Evolutionary conservation across 2,329 filamentous ascomycete species (phyloP).

Genomic region (Aspergillus ustus): DNA sequence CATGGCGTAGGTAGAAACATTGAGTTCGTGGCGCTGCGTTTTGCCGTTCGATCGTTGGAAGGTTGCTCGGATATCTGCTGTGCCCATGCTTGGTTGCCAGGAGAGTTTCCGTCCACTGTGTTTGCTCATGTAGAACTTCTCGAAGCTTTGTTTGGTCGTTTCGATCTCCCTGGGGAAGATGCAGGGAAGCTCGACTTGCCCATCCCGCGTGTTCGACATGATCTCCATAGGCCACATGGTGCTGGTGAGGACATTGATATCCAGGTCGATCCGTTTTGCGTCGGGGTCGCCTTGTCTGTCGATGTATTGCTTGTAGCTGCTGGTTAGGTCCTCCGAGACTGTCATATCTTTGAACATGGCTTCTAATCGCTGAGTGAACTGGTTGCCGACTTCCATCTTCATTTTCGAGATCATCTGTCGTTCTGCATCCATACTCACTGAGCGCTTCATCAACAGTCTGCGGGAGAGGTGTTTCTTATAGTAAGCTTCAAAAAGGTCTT

Average conservation of each 20-base stretch:
- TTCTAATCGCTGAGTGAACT: conserved; percentile 90
- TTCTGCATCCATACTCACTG: conserved; percentile 88
- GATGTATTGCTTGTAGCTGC: conserved; percentile 74
- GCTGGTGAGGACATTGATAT: conserved; percentile 83
- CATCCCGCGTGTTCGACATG: conserved; percentile 66
- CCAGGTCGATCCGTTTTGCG: conserved; percentile 73
- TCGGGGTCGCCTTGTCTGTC: conserved; percentile 61
- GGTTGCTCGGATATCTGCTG: conserved; percentile 82
- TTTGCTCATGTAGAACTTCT: conserved; percentile 83
- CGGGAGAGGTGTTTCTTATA: conserved; percentile 97
- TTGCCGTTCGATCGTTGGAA: conserved; percentile 75
- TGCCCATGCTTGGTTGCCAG: conserved; percentile 79
- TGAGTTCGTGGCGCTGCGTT: conserved; percentile 81
- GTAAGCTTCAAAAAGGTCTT: conserved; percentile 94
- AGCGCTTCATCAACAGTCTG: conserved; percentile 84
- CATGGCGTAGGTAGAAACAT: conserved; percentile 92
- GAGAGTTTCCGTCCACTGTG: conserved; percentile 87
- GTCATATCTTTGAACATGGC: conserved; percentile 98
- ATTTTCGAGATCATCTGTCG: conserved; percentile 95
- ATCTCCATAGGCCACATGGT: conserved; percentile 95
- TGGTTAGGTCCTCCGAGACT: conserved; percentile 80
- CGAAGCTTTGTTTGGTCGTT: conserved; percentile 79
- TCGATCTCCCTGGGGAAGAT: conserved; percentile 77
- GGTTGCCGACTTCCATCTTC: conserved; percentile 94
- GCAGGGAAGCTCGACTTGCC: conserved; percentile 55